Evolutionary conservation across 2,329 filamentous ascomycete genomes (phyloP).

Genomic region (Colletotrichum agaves): DNA sequence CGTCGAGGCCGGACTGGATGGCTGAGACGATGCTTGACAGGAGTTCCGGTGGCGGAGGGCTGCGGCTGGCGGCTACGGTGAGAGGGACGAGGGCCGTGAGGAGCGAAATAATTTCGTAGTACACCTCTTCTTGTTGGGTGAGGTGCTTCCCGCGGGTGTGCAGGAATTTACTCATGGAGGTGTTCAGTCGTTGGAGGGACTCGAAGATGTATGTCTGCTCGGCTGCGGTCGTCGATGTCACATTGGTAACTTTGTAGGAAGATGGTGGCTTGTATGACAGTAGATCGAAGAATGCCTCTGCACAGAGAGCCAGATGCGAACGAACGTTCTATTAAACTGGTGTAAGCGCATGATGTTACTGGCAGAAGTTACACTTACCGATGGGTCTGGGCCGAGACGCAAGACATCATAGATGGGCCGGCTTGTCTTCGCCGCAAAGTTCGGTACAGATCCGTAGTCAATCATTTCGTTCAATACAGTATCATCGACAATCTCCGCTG

Average conservation of each 20-base stretch:
- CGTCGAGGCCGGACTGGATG: slow-evolving; percentile 43
- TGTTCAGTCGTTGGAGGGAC: slow-evolving; percentile 53
- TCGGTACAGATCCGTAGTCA: slow-evolving; percentile 64
- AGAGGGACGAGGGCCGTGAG: slow-evolving; percentile 51
- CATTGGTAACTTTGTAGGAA: slow-evolving; percentile 59
- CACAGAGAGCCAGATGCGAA: slow-evolving; percentile 58
- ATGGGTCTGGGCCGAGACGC: slow-evolving; percentile 61
- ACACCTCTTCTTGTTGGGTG: slow-evolving; percentile 55
- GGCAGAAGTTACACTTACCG: slow-evolving; percentile 52
- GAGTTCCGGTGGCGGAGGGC: slow-evolving; percentile 13
- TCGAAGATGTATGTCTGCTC: slow-evolving; percentile 59
- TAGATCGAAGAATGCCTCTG: slow-evolving; percentile 64
- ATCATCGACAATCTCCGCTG: slow-evolving; percentile 55
- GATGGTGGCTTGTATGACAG: slow-evolving; percentile 60
- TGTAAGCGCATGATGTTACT: background rate
- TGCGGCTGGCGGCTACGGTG: slow-evolving; percentile 9
- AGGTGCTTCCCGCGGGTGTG: slow-evolving; percentile 44
- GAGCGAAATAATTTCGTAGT: slow-evolving; percentile 56
- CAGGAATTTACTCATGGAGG: slow-evolving; percentile 55
- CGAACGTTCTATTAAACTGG: slow-evolving; percentile 56
- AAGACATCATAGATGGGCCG: slow-evolving; percentile 56
- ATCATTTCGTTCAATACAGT: slow-evolving; percentile 55
- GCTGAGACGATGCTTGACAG: slow-evolving; percentile 26
- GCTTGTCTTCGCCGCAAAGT: slow-evolving; percentile 53
- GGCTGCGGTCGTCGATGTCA: slow-evolving; percentile 48